Percentiles rank a stretch among this genome's conserved stretches.
phyloP scores from a whole-genome alignment of 2,329 filamentous ascomycete species.

The Calonectria pseudoturangicola region DNA sequence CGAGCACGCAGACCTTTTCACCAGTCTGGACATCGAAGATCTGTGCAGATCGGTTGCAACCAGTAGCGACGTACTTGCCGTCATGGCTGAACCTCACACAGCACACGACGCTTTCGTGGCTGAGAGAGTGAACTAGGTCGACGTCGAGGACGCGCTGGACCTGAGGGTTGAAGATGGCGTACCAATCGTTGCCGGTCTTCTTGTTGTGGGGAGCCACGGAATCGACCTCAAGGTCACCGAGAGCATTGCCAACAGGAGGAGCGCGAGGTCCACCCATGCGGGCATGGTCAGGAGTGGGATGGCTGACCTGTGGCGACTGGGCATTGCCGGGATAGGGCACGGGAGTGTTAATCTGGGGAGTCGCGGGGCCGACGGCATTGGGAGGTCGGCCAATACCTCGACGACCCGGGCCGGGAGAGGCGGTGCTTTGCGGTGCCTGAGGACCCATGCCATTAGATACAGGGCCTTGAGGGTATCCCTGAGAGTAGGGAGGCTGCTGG shows the following conservation, averaged over 20 bases:
- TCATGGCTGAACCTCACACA: constrained; percentile 98
- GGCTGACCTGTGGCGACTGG: constrained; percentile 90
- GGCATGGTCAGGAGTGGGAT: constrained; percentile 83
- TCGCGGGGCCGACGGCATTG: constrained; percentile 81
- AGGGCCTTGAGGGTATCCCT: constrained; percentile 77
- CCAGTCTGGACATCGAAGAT: constrained; percentile 96
- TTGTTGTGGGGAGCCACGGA: constrained; percentile 90
- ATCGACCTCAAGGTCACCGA: constrained; percentile 92
- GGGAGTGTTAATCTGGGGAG: constrained; percentile 92
- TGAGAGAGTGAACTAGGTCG: constrained; percentile 92
- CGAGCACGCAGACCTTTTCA: constrained; percentile 90
- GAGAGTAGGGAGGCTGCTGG: constrained; percentile 83
- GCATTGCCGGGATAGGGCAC: constrained; percentile 89
- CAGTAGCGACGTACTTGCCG: constrained; percentile 95
- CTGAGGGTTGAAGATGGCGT: constrained; percentile 95
- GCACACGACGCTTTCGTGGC: constrained; percentile 97
- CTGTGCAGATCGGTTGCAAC: constrained; percentile 98
- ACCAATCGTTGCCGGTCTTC: constrained; percentile 94
- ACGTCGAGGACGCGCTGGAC: constrained; percentile 94
- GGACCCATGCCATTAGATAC: constrained; percentile 83
- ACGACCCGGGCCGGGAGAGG: constrained; percentile 89
- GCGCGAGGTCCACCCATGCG: constrained; percentile 71
- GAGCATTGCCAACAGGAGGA: constrained; percentile 74
- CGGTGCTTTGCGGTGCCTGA: constrained; percentile 88
- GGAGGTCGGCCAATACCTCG: constrained; percentile 81